Evolutionary conservation across 768 basidiomycete species (phyloP).

Genomic region (Xerocomellus amylosporus): DNA sequence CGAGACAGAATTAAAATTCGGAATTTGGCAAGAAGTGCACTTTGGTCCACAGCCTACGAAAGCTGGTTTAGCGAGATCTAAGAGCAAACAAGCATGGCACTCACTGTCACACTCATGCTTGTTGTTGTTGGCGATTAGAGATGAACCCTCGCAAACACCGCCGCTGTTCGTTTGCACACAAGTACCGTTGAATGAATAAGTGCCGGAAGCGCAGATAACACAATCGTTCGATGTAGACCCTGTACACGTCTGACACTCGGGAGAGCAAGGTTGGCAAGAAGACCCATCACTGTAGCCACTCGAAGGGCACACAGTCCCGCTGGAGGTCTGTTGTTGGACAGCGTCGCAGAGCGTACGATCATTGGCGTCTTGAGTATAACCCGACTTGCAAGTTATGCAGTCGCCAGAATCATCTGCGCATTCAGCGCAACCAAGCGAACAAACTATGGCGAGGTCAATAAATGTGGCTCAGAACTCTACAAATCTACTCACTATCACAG

Average conservation of each 20-base stretch:
- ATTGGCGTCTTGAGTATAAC: conserved; percentile 64
- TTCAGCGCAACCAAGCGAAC: conserved; percentile 65
- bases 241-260: conserved; percentile 67
- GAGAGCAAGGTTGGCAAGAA: conserved; percentile 57
- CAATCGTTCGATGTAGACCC: conserved; percentile 70
- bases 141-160: conserved; percentile 73
- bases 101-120: conserved; percentile 83
- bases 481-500: conserved; percentile 55
- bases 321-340: conserved; percentile 45
- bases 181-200: conserved; percentile 60
- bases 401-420: conserved; percentile 68
- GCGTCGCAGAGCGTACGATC: conserved; percentile 67
- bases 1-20: conserved; percentile 67
- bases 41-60: conserved; percentile 72
- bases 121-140: conserved; percentile 73
- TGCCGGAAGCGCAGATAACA: conserved; percentile 60
- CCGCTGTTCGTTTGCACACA: conserved; percentile 65
- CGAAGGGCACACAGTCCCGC: conserved; percentile 58
- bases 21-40: conserved; percentile 75
- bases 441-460: conserved; percentile 44
- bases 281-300: conserved; percentile 60
- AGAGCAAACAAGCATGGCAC: background rate
- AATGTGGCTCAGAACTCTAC: background rate
- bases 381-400: conserved; percentile 69
- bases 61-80: background rate